Percentiles rank a stretch among this genome's conserved stretches.
These are phyloP conservation scores for Vitis riparia DNA, from an alignment of 164 flowering plant genomes.

Conservation along the genomic window DNA sequence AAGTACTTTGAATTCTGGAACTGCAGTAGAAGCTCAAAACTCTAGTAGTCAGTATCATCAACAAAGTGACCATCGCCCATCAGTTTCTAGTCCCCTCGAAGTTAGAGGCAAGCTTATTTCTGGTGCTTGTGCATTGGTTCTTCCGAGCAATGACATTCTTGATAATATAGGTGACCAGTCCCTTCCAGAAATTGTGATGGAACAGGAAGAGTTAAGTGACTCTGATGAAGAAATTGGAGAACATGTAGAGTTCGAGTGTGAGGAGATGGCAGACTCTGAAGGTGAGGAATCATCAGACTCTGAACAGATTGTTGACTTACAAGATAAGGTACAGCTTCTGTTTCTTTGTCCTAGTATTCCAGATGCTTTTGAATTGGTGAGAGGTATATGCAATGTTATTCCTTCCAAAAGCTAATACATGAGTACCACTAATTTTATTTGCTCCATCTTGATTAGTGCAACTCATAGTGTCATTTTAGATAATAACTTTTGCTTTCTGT, in stretches of 20 bases:
- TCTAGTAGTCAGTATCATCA: background rate
- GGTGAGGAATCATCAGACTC: slow-evolving; percentile 62
- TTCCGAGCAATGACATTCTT: slow-evolving; percentile 13
- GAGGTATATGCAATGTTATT: no score
- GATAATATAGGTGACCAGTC: slow-evolving; percentile 49
- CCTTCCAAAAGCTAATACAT: no score
- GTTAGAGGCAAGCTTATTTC: slow-evolving; percentile 10
- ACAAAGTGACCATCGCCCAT: slow-evolving; percentile 2
- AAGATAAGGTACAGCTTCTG: slow-evolving; percentile 46
- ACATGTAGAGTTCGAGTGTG: slow-evolving; percentile 90
- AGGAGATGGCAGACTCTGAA: slow-evolving; percentile 96
- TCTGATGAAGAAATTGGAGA: slow-evolving; percentile 91
- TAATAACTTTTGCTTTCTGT: no score
- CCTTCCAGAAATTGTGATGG: slow-evolving; percentile 89
- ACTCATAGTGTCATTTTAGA: no score
- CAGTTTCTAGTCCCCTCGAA: background rate
- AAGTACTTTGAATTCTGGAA: slow-evolving; percentile 13
- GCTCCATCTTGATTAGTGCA: no score
- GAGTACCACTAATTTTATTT: no score
- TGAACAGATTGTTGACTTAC: slow-evolving; percentile 34
- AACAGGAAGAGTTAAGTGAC: slow-evolving; percentile 96
- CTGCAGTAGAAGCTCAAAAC: background rate
- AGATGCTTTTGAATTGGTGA: slow-evolving; percentile 2
- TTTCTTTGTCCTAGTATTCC: slow-evolving; percentile 9
- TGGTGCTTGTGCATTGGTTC: slow-evolving; percentile 16